Evolutionary conservation across 1,139 yeast species (phyloP).

Genomic region (Hemisphaericaspora lyxosophila): DNA sequence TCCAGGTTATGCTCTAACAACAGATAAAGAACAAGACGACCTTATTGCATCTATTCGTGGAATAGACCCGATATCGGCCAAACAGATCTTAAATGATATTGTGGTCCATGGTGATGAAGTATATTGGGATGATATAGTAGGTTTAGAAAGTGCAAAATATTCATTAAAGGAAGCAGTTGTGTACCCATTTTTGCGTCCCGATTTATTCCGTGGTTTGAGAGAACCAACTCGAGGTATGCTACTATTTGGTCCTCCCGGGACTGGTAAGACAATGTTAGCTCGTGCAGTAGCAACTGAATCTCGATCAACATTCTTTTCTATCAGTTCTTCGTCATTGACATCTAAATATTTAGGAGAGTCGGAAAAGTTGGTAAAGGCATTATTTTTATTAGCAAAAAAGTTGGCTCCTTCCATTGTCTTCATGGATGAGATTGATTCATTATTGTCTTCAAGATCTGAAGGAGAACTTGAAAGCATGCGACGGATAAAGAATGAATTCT

Average conservation of each 20-base stretch:
- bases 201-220: conserved; percentile 82
- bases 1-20: conserved; percentile 30
- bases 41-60: conserved; percentile 41
- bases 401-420: conserved; percentile 92
- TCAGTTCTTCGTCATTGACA: conserved; percentile 88
- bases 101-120: conserved; percentile 95
- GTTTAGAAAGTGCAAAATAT: conserved; percentile 83
- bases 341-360: conserved; percentile 93
- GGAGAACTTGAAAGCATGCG: conserved; percentile 93
- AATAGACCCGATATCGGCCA: conserved; percentile 40
- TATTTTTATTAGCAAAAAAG: conserved; percentile 80
- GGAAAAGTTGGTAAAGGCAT: conserved; percentile 87
- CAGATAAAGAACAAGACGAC: conserved; percentile 63
- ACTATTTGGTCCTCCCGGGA: conserved; percentile 96
- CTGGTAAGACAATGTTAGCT: conserved; percentile 97
- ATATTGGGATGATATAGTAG: conserved; percentile 96
- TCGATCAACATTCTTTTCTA: conserved; percentile 88
- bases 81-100: conserved; percentile 84
- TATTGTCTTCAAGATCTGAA: conserved; percentile 78
- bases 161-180: conserved; percentile 95
- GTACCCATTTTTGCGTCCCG: conserved; percentile 93
- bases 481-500: conserved; percentile 88
- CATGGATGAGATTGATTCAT: conserved; percentile 94
- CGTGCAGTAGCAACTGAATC: conserved; percentile 98
- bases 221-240: conserved; percentile 98